A percentile compares a stretch with the other conserved stretches of the same genome.
phyloP scores from a whole-genome alignment of 129 eudicot species.

The Artemisia annua region DNA sequence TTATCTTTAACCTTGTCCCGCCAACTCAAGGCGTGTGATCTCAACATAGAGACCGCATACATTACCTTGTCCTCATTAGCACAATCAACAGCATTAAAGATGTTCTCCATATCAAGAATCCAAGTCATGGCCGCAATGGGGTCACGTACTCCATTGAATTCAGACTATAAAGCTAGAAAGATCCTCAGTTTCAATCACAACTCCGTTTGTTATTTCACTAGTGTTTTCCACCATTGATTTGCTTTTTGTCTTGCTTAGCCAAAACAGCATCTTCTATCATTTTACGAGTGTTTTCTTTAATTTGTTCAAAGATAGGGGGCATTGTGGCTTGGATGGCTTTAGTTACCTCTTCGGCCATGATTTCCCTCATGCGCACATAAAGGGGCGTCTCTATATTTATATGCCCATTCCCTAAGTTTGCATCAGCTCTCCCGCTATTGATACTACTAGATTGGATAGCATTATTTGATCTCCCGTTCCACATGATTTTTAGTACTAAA shows the following conservation, averaged over 20 bases:
- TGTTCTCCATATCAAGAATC: background rate
- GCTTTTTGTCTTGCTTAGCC: no score
- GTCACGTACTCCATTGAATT: background rate
- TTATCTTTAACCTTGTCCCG: background rate
- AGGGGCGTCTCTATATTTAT: no score
- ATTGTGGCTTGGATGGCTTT: background rate
- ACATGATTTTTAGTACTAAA: no score
- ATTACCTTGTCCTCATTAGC: background rate
- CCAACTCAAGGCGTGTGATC: background rate
- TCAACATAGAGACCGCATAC: background rate
- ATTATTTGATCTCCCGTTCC: no score
- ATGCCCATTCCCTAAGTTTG: no score
- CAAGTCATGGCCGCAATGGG: background rate
- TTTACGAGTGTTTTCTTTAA: background rate
- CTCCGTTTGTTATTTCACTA: no score
- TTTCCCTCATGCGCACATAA: background rate
- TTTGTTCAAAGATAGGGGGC: background rate
- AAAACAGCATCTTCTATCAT: background rate
- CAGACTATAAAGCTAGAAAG: no score
- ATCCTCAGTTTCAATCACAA: no score
- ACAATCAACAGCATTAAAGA: background rate
- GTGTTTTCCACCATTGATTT: no score
- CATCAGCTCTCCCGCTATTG: no score
- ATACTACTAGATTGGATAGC: no score
- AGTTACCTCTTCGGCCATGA: slow-evolving; percentile 7